Evolutionary conservation across 2,329 filamentous ascomycete genomes (phyloP).

Genomic region (Thielaviopsis musarum): DNA sequence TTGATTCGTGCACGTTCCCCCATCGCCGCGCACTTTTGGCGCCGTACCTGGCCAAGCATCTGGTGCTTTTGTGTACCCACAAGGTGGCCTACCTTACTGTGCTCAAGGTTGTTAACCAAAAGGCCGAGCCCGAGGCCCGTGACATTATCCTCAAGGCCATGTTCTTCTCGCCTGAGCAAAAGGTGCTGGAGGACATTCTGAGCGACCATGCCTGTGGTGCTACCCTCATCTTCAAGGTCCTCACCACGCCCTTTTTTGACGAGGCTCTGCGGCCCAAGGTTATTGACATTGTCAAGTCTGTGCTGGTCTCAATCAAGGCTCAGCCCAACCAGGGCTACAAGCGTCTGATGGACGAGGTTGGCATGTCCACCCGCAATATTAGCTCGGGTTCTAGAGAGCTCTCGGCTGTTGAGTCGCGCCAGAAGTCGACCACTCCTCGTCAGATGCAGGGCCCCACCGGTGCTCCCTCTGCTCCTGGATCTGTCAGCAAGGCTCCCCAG

Average conservation of each 20-base stretch:
- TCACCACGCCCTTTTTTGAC: constrained; percentile 95
- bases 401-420: constrained; percentile 29
- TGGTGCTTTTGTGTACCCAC: constrained; percentile 93
- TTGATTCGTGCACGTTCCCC: constrained; percentile 94
- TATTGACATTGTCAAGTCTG: constrained; percentile 78
- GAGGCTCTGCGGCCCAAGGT: constrained; percentile 78
- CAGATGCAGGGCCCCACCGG: constrained; percentile 28
- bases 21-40: constrained; percentile 80
- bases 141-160: constrained; percentile 79
- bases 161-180: constrained; percentile 80
- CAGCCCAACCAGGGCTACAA: constrained; percentile 95
- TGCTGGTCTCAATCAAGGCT: constrained; percentile 78
- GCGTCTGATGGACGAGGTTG: constrained; percentile 95
- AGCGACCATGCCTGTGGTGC: constrained; percentile 83
- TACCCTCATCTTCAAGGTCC: constrained; percentile 94
- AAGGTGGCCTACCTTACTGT: constrained; percentile 97
- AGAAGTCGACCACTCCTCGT: constrained; percentile 40
- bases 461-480: constrained; percentile 23
- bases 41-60: constrained; percentile 76
- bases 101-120: constrained; percentile 95
- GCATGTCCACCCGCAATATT: constrained; percentile 52
- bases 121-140: constrained; percentile 79
- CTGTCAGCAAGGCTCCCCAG: not conserved
- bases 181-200: constrained; percentile 76
- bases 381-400: constrained; percentile 29